Conservation (phyloP, 441 rosid genomes). For the Arabidopsis hybrid region DNA sequence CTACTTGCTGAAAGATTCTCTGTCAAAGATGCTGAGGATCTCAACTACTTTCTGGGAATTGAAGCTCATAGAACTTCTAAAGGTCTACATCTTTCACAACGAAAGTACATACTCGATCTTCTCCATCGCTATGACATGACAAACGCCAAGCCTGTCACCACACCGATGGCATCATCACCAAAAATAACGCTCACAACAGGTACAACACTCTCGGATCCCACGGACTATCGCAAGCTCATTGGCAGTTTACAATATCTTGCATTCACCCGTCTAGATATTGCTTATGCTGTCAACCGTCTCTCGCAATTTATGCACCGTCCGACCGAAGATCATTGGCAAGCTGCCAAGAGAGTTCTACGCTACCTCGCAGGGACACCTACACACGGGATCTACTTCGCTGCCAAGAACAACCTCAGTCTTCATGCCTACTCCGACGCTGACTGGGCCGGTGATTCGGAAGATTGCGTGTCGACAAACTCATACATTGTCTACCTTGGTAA, state of each 20-base stretch:
- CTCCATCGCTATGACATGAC: too few species aligned
- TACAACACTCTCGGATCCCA: neutral
- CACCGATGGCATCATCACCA: too few species aligned
- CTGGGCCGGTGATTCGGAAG: neutral
- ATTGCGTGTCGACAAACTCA: neutral
- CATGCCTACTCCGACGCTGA: neutral
- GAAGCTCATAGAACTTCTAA: too few species aligned
- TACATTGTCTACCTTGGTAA: neutral
- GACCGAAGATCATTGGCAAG: neutral
- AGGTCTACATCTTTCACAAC: neutral
- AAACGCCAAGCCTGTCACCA: too few species aligned
- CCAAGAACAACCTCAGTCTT: neutral
- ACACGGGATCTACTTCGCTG: neutral
- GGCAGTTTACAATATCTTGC: neutral
- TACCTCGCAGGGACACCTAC: neutral
- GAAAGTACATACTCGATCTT: too few species aligned
- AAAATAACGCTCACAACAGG: too few species aligned
- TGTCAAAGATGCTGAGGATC: too few species aligned
- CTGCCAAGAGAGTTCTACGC: neutral
- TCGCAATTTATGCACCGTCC: neutral
- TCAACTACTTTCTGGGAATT: too few species aligned
- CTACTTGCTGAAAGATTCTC: too few species aligned
- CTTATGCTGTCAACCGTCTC: neutral
- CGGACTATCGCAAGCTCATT: accelerated
- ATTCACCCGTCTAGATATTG: neutral